Conservation (phyloP, 176 grass and related monocot genomes). For the Calamus simplicifolius region DNA sequence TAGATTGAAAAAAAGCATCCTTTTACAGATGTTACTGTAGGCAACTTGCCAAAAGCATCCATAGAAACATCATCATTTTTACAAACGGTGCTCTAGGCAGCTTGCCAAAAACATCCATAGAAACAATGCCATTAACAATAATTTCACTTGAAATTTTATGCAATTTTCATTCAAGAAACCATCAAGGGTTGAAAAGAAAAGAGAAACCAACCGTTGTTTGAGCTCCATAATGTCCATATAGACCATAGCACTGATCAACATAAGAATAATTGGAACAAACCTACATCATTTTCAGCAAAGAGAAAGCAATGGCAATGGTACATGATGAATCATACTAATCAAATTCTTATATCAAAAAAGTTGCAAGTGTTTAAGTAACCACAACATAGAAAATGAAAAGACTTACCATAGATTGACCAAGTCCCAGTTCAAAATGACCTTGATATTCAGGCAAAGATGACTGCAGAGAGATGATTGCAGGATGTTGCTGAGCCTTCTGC, state of each 20-base stretch:
- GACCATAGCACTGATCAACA: constrained; percentile 64
- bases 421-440: constrained; percentile 22
- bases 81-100: no score
- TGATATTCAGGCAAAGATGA: constrained; percentile 15
- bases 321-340: no score
- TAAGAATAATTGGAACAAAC: constrained; percentile 45
- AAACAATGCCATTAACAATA: no score
- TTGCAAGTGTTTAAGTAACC: no score
- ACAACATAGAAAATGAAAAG: not conserved
- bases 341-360: no score
- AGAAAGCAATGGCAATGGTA: not conserved
- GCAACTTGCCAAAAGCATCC: no score
- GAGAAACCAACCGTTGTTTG: constrained; percentile 50
- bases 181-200: constrained; percentile 6
- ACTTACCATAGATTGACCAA: constrained; percentile 31
- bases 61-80: no score
- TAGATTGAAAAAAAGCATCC: no score
- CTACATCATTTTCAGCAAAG: constrained; percentile 29
- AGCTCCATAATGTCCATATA: constrained; percentile 41
- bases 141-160: no score
- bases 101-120: no score
- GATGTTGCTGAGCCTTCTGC: constrained; percentile 5
- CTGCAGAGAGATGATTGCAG: not conserved
- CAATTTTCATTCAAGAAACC: no score
- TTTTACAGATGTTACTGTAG: no score